A percentile compares a stretch with the other conserved stretches of the same genome.
These are phyloP conservation scores for Chlamydomonas reinhardtii DNA, from an alignment of 163 green algal genomes.

Conservation along the genomic window DNA sequence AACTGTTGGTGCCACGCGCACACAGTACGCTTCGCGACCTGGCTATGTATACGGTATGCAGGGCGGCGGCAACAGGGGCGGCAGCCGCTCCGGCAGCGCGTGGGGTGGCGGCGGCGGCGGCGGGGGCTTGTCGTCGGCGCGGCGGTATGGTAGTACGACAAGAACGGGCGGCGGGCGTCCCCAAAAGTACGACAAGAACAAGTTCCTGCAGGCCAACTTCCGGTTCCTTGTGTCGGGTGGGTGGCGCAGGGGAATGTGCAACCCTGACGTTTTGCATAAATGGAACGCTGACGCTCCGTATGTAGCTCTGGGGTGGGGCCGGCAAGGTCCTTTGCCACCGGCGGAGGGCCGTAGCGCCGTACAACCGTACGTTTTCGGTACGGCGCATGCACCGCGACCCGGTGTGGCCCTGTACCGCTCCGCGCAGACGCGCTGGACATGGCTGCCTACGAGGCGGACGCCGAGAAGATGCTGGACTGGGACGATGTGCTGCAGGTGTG, in stretches of 20 bases:
- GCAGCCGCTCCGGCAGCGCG: neutral
- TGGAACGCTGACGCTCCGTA: too few species aligned
- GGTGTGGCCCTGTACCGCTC: neutral
- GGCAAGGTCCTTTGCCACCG: too few species aligned
- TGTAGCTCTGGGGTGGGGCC: too few species aligned
- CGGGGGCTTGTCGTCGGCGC: slow-evolving; percentile 10
- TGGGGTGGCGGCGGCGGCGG: slow-evolving; percentile 10
- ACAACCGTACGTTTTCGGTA: neutral
- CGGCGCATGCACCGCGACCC: too few species aligned
- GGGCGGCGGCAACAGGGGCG: slow-evolving; percentile 7
- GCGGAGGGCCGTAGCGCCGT: too few species aligned
- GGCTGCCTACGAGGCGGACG: slow-evolving; percentile 38
- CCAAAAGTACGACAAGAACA: slow-evolving; percentile 81
- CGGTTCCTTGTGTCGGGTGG: neutral
- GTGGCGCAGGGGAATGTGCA: neutral
- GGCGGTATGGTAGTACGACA: too few species aligned
- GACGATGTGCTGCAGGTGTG: slow-evolving; percentile 76
- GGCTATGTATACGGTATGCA: too few species aligned
- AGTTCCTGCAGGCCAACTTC: slow-evolving; percentile 77
- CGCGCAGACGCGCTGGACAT: slow-evolving; percentile 60
- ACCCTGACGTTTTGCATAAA: slow-evolving; percentile 43
- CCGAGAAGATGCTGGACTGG: slow-evolving; percentile 77
- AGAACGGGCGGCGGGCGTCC: slow-evolving; percentile 12
- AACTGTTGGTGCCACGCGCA: too few species aligned
- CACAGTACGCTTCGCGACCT: too few species aligned